Evolutionary conservation across 2,329 filamentous ascomycete species (phyloP).

Genomic region (Zalaria obscura): DNA sequence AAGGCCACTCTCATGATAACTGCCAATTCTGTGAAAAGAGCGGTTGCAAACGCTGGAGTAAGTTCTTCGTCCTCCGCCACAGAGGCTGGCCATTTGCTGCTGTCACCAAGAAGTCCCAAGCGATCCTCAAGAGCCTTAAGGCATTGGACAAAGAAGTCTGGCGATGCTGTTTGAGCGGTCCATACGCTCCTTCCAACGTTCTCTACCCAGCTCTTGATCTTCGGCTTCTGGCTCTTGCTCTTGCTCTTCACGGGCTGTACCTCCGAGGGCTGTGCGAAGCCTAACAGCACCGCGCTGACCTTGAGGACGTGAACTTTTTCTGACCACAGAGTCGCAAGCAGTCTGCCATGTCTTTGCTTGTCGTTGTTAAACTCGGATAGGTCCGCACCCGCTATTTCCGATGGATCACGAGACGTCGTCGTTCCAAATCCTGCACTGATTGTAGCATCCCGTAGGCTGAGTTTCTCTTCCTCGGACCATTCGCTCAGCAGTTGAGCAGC

Average conservation of each 20-base stretch:
- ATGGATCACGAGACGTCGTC: background rate
- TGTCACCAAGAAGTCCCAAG: conserved; percentile 19
- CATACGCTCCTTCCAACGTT: background rate
- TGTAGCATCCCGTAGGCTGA: conserved; percentile 61
- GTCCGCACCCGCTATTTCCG: background rate
- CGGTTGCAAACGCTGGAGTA: conserved; percentile 48
- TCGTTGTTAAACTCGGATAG: conserved; percentile 2
- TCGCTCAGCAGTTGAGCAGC: conserved; percentile 53
- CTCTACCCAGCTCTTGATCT: background rate
- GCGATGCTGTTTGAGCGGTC: conserved; percentile 7
- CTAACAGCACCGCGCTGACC: conserved; percentile 3
- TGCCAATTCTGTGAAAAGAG: conserved; percentile 53
- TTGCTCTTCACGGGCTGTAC: background rate
- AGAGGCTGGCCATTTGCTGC: conserved; percentile 32
- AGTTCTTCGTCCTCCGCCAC: conserved; percentile 38
- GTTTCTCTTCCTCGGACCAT: conserved; percentile 63
- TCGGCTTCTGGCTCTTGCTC: background rate
- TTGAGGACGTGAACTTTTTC: conserved; percentile 2
- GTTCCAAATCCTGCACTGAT: conserved; percentile 40
- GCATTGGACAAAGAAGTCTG: conserved; percentile 9
- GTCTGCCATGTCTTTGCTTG: conserved; percentile 1
- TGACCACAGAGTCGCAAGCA: conserved; percentile 1
- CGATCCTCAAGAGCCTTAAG: conserved; percentile 13
- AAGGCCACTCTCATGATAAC: conserved; percentile 42
- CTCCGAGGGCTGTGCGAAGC: conserved; percentile 1